These are phyloP conservation scores for Vaccinium macrocarpon DNA, from an alignment of 148 eudicot genomes.

Conservation along the genomic window DNA sequence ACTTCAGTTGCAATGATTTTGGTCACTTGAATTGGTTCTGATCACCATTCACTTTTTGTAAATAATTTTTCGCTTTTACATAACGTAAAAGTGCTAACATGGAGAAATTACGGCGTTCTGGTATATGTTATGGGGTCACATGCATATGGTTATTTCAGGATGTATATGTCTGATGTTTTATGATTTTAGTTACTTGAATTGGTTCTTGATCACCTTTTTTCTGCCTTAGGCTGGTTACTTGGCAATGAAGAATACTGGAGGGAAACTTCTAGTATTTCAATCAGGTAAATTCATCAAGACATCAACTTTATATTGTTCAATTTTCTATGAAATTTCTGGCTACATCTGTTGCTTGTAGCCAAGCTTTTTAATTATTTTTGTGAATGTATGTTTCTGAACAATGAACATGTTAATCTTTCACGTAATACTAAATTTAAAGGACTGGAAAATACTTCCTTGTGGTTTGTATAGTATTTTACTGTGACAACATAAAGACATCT, in stretches of 20 bases:
- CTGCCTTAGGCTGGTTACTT: conserved; percentile 77
- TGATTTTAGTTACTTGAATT: neutral
- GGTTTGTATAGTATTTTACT: neutral
- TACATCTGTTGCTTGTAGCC: neutral
- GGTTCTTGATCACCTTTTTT: conserved; percentile 11
- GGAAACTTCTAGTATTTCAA: conserved; percentile 92
- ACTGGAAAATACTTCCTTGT: neutral
- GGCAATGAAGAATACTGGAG: conserved; percentile 95
- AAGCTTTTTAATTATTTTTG: neutral
- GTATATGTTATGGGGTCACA: neutral
- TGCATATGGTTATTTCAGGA: neutral
- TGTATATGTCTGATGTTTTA: neutral
- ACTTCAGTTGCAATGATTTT: neutral
- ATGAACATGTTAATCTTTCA: neutral
- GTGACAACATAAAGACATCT: neutral
- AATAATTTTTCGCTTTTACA: neutral
- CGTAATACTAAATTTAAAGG: neutral
- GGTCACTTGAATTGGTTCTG: neutral
- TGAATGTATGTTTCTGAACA: neutral
- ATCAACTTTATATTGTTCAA: neutral
- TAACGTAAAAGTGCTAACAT: neutral
- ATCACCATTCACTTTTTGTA: neutral
- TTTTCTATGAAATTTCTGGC: neutral
- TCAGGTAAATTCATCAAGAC: conserved; percentile 67
- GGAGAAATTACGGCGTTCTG: neutral